Conservation (phyloP, 2,329 filamentous ascomycete species). For the Talaromyces sp. region DNA sequence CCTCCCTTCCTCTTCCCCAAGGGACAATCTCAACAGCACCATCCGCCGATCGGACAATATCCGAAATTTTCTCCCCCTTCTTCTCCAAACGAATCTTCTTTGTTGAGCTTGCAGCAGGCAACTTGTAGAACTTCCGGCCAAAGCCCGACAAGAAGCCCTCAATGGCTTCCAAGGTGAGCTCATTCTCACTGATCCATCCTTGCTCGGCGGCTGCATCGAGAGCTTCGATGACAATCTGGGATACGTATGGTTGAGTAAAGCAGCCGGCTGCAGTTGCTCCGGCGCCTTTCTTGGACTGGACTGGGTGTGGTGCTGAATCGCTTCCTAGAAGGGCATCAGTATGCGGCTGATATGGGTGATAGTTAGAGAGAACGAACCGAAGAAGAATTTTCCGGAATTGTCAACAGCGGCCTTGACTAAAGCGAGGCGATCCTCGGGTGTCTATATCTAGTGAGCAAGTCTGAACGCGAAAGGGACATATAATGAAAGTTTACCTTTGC, state of each 20-base stretch:
- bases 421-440: conserved; percentile 67
- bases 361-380: conserved; percentile 44
- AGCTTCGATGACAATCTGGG: conserved; percentile 57
- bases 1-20: conserved; percentile 60
- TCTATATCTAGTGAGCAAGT: conserved; percentile 29
- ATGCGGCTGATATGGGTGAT: background rate
- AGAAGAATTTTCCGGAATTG: conserved; percentile 61
- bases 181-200: conserved; percentile 51
- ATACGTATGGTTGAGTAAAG: conserved; percentile 60
- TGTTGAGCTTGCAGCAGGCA: conserved; percentile 43
- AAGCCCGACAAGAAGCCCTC: conserved; percentile 57
- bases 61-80: conserved; percentile 53
- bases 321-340: conserved; percentile 38
- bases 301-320: conserved; percentile 67
- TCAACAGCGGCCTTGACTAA: conserved; percentile 60
- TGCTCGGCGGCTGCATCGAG: conserved; percentile 54
- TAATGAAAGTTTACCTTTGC: conserved; percentile 47
- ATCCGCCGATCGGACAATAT: conserved; percentile 53
- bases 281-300: conserved; percentile 53
- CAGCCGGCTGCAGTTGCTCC: conserved; percentile 55
- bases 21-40: conserved; percentile 59
- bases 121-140: conserved; percentile 57
- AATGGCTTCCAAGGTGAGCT: conserved; percentile 53
- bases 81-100: conserved; percentile 56
- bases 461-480: background rate